phyloP scores from a whole-genome alignment of 1,139 yeast genomes.

The Sugiyamaella castrensis region DNA sequence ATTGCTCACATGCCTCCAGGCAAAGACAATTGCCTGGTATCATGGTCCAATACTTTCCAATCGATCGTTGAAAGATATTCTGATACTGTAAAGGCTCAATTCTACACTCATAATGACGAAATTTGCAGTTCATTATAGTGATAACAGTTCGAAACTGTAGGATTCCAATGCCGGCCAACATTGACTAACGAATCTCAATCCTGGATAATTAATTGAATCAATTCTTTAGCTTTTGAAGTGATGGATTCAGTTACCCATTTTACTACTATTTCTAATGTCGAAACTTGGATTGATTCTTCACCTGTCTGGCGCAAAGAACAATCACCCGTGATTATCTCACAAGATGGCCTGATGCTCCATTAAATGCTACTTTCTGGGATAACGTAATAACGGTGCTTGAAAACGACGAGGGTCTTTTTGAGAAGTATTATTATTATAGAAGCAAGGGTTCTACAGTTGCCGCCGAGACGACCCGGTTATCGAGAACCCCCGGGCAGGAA shows the following conservation, averaged over 20 bases:
- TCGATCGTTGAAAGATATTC: conserved; percentile 63
- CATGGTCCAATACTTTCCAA: conserved; percentile 56
- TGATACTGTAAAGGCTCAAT: conserved; percentile 60
- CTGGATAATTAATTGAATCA: conserved; percentile 71
- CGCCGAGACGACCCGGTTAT: conserved; percentile 9
- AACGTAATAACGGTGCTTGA: conserved; percentile 1
- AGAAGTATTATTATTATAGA: conserved; percentile 7
- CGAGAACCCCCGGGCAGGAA: conserved; percentile 13
- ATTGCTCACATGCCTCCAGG: conserved; percentile 65
- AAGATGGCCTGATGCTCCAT: conserved; percentile 4
- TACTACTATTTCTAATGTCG: conserved; percentile 36
- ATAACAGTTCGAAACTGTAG: conserved; percentile 56
- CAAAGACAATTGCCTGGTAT: conserved; percentile 50
- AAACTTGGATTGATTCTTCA: conserved; percentile 34
- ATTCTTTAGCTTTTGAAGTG: conserved; percentile 57
- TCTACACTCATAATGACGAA: conserved; percentile 70
- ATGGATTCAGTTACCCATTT: conserved; percentile 59
- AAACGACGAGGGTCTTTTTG: conserved; percentile 6
- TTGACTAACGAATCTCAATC: conserved; percentile 59
- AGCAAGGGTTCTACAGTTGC: conserved; percentile 12
- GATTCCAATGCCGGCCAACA: conserved; percentile 42
- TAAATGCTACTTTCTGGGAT: conserved; percentile 15
- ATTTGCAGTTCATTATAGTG: conserved; percentile 55
- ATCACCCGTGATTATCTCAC: conserved; percentile 33
- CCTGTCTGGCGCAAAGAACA: conserved; percentile 32